phyloP scores from a whole-genome alignment of 805 yeast genomes.

The Ogataea zsoltii region DNA sequence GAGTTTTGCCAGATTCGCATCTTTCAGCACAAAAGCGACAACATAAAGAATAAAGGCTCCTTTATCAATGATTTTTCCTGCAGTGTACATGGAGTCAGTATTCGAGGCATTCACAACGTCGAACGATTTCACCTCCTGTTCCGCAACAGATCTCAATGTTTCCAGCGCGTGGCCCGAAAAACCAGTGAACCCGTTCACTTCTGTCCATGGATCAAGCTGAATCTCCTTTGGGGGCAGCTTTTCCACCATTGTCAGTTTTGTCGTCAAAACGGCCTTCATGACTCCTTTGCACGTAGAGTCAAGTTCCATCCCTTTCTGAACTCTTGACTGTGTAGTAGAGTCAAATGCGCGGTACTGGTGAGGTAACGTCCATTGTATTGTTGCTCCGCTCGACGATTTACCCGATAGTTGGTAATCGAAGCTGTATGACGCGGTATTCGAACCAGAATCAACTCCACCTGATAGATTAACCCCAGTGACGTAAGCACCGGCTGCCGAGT shows the following conservation, averaged over 20 bases:
- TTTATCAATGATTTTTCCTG: constrained; percentile 87
- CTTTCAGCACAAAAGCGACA: constrained; percentile 63
- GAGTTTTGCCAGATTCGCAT: constrained; percentile 48
- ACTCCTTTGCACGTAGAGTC: constrained; percentile 58
- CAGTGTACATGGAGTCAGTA: constrained; percentile 83
- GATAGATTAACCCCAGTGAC: constrained; percentile 45
- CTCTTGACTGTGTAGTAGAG: constrained; percentile 21
- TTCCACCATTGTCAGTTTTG: constrained; percentile 32
- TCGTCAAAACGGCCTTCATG: constrained; percentile 48
- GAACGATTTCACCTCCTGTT: constrained; percentile 48
- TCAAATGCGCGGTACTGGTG: constrained; percentile 48
- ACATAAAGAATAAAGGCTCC: constrained; percentile 85
- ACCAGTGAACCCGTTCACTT: constrained; percentile 40
- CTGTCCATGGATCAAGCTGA: constrained; percentile 60
- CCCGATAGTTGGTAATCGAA: constrained; percentile 40
- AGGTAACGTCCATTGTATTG: constrained; percentile 51
- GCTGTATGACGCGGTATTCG: constrained; percentile 39
- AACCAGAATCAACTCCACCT: constrained; percentile 38
- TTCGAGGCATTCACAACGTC: constrained; percentile 61
- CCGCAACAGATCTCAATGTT: constrained; percentile 48
- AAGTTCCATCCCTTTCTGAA: constrained; percentile 32
- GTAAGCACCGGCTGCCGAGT: constrained; percentile 69
- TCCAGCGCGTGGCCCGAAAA: constrained; percentile 38
- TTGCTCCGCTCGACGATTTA: constrained; percentile 20
- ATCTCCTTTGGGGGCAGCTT: constrained; percentile 34